Evolutionary conservation across 768 basidiomycete species (phyloP).

Genomic region (Pleurotus cornucopiae): DNA sequence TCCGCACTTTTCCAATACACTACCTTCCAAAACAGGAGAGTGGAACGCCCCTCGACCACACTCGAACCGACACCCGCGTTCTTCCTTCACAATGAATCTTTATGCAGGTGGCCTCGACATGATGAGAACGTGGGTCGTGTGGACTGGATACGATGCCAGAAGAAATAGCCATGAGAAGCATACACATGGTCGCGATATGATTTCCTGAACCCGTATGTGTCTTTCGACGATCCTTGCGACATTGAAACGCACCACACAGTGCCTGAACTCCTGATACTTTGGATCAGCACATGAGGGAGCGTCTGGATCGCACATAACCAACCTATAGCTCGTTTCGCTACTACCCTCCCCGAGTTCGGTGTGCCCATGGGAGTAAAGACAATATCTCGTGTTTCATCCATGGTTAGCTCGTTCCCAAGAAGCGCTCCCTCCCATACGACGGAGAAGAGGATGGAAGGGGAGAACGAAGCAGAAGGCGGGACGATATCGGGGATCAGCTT

Average conservation of each 20-base stretch:
- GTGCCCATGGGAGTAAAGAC: constrained; percentile 36
- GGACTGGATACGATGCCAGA: too few relatives aligned
- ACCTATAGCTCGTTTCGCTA: constrained; percentile 38
- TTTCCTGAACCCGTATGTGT: too few relatives aligned
- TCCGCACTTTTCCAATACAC: too few relatives aligned
- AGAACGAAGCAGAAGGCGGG: constrained; percentile 24
- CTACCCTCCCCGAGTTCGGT: constrained; percentile 16
- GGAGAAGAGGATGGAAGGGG: constrained; percentile 39
- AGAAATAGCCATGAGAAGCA: too few relatives aligned
- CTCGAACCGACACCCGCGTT: too few relatives aligned
- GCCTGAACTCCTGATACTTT: constrained; percentile 48
- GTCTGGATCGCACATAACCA: constrained; percentile 58
- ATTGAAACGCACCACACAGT: constrained; percentile 47
- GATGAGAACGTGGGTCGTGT: too few relatives aligned
- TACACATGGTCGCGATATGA: too few relatives aligned
- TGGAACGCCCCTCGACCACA: too few relatives aligned
- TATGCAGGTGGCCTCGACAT: too few relatives aligned
- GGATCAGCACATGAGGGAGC: constrained; percentile 48
- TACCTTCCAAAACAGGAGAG: too few relatives aligned
- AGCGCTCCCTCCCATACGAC: constrained; percentile 34
- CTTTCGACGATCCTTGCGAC: too few relatives aligned
- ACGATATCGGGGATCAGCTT: constrained; percentile 45
- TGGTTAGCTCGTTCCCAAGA: constrained; percentile 25
- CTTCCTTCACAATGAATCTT: too few relatives aligned
- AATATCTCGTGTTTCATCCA: constrained; percentile 40